Evolutionary conservation across 2,329 filamentous ascomycete genomes (phyloP).

Genomic region (Cladosporium sp.): DNA sequence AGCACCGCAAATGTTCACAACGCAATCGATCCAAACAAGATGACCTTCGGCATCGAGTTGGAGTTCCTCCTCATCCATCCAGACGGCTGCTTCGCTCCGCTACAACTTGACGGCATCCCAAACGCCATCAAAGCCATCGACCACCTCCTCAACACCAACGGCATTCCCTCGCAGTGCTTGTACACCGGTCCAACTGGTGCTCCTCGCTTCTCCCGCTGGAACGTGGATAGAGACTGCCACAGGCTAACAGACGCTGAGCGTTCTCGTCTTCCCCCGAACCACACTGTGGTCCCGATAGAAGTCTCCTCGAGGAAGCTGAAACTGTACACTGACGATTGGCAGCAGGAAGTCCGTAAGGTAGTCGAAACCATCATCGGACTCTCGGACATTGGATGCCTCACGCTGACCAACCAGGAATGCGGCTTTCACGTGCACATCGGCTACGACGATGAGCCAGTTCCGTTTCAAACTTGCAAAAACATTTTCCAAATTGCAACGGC

Average conservation of each 20-base stretch:
- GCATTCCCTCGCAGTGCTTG: neutral
- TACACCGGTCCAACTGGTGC: neutral
- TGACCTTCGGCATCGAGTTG: constrained; percentile 22
- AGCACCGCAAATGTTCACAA: neutral
- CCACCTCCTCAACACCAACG: constrained; percentile 1
- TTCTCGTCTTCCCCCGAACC: neutral
- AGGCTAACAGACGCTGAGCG: constrained; percentile 8
- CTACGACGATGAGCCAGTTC: constrained; percentile 1
- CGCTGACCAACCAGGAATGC: constrained; percentile 16
- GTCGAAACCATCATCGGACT: constrained; percentile 10
- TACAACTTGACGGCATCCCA: neutral
- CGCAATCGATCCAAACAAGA: neutral
- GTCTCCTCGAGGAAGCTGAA: constrained; percentile 14
- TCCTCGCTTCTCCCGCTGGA: constrained; percentile 5
- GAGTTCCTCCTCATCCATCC: constrained; percentile 18
- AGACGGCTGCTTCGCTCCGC: constrained; percentile 3
- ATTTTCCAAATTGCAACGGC: constrained; percentile 16
- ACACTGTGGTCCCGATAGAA: constrained; percentile 12
- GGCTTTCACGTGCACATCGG: constrained; percentile 22
- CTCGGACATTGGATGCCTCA: constrained; percentile 12
- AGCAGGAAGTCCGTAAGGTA: constrained; percentile 11
- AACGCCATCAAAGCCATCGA: neutral
- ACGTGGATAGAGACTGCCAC: constrained; percentile 1
- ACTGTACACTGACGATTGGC: constrained; percentile 8
- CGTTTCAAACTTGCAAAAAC: constrained; percentile 16